Base-by-base conservation (phyloP, 2,329 filamentous ascomycete species). In the Sporothrix protearum region DNA sequence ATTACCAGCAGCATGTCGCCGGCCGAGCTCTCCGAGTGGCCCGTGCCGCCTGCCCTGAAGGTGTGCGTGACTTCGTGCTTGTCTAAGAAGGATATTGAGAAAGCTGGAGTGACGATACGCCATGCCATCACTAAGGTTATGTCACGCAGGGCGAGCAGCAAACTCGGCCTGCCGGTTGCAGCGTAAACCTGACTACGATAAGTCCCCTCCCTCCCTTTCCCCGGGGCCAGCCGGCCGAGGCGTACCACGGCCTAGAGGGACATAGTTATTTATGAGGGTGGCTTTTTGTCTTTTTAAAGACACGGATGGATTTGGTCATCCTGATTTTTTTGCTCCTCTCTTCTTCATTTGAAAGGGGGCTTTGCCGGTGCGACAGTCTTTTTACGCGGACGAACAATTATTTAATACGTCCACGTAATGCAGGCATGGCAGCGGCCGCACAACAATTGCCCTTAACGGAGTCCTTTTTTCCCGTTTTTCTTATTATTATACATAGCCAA, bases 51-150 rank as follows among this genome's bases (percentile, higher is more conserved):
- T 10, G 93, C 93, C 0, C 85, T 99, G 74, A 97, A 98, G 82
- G 88, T 98, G 14, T 98, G 95, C 78, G 85, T 97, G 70, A 97
- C 94, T 0, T 92, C 88, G 5, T 96, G 92, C 1, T 83, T 99
- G 74, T 92, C 92, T 30, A 96, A 92, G 84, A 97, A 97, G 83
- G 96, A 99, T 80, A 92, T 94, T 70, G 96, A 99, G 83, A 97
- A 96, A 84, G 93, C 96, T 0, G 96, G 94, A 16, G 89, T 91
- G 8, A 90, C 88, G 10, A 94, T 99, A 76, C 87, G 95, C 73
- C 94, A 97, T 82, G 95, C 96, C 16, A 92, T 98, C 75, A 97
- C 94, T 68, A 97, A 97, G 83, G 89, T 98, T 73, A 89, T 99
- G 86, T 88, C 87, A 25, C 84, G 87, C 73, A 90, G 89, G 79